Percentiles rank a stretch among this genome's conserved stretches.
Conservation (phyloP, 768 basidiomycete species). For the Suillus cothurnatus region DNA sequence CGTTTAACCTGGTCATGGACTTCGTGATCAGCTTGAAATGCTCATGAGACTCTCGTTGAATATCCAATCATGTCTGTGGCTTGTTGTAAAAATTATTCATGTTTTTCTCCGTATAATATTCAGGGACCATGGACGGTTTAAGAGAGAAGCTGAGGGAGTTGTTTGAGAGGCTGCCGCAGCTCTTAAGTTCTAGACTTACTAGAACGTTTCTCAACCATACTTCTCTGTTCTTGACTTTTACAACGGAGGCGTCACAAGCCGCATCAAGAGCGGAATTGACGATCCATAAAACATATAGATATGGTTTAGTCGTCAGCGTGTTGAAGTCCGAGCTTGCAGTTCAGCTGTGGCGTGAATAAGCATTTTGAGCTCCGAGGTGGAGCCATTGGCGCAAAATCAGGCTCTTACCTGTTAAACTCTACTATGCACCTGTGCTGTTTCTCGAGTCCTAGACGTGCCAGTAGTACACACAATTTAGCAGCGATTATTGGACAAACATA, state of each 20-base stretch:
- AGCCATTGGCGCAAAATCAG: neutral
- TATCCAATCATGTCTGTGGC: slow-evolving; percentile 1
- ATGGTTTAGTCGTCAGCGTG: neutral
- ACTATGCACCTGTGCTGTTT: neutral
- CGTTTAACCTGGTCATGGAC: neutral
- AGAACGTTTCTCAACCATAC: neutral
- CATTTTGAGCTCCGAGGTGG: neutral
- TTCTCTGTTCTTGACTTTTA: neutral
- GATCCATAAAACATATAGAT: neutral
- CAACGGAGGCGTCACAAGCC: neutral
- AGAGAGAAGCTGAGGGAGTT: neutral
- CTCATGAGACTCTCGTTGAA: neutral
- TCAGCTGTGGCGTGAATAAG: neutral
- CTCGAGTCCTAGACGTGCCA: neutral
- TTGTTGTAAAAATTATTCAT: neutral
- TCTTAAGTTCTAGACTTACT: neutral
- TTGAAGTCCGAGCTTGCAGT: neutral
- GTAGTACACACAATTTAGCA: neutral
- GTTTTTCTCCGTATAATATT: neutral
- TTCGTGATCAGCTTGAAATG: neutral
- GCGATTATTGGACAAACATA: neutral
- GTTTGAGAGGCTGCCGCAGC: neutral
- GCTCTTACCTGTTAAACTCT: neutral
- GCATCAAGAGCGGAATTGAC: neutral
- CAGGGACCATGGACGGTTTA: neutral